phyloP scores from a whole-genome alignment of 257 asterid genomes.

The Sherardia arvensis region DNA sequence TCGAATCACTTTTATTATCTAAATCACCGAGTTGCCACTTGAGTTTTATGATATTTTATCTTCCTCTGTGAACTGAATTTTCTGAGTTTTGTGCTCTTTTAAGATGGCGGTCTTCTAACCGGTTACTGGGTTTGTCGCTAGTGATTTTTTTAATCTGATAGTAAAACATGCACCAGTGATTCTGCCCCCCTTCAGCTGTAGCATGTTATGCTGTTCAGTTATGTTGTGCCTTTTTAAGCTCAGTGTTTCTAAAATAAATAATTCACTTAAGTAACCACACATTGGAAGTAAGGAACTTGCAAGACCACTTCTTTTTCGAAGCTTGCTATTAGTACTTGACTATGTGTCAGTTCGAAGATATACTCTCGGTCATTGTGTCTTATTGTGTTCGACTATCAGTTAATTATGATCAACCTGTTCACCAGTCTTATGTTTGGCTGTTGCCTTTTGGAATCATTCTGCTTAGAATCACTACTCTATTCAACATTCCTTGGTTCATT shows the following conservation, averaged over 20 bases:
- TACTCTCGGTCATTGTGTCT: too few relatives aligned
- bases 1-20: background rate
- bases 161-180: background rate
- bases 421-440: background rate
- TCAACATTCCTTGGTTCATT: background rate
- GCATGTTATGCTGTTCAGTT: background rate
- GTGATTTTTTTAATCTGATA: background rate
- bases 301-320: background rate
- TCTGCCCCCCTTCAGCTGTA: background rate
- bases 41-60: background rate
- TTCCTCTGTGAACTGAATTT: background rate
- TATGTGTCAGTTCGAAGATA: background rate
- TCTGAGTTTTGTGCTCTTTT: background rate
- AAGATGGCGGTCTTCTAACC: background rate
- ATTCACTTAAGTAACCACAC: background rate
- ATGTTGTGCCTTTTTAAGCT: background rate
- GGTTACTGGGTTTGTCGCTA: background rate
- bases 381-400: background rate
- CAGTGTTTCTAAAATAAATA: background rate
- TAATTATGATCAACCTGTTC: background rate
- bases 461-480: background rate
- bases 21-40: too few relatives aligned
- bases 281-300: background rate
- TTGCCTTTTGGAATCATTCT: background rate
- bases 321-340: background rate